These are phyloP conservation scores for Amesomyces nigricolor DNA, from an alignment of 2,329 filamentous ascomycete genomes.

Conservation along the genomic window DNA sequence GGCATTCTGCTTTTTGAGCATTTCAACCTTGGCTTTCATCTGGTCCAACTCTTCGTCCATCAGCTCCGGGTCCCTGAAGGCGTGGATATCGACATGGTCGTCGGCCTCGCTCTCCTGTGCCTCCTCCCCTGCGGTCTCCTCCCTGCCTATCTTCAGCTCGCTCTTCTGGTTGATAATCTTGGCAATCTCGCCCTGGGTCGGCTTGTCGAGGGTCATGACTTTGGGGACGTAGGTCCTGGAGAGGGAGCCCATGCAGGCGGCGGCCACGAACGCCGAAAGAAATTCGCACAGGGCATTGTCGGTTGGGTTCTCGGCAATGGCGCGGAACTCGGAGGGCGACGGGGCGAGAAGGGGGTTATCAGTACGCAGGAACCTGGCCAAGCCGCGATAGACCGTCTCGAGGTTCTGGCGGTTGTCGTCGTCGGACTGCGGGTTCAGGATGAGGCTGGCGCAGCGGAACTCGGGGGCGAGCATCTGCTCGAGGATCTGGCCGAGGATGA, in stretches of 20 bases:
- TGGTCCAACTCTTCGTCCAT: slow-evolving; percentile 51
- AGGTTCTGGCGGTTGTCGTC: slow-evolving; percentile 78
- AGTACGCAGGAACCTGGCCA: slow-evolving; percentile 67
- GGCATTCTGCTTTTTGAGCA: slow-evolving; percentile 51
- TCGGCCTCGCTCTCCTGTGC: slow-evolving; percentile 26
- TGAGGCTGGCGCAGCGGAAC: slow-evolving; percentile 51
- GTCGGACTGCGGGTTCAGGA: slow-evolving; percentile 41
- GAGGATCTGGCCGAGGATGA: slow-evolving; percentile 50
- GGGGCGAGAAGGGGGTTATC: slow-evolving; percentile 47
- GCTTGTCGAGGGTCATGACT: slow-evolving; percentile 28
- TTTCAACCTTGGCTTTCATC: slow-evolving; percentile 47
- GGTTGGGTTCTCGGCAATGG: slow-evolving; percentile 52
- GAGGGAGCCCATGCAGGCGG: slow-evolving; percentile 30
- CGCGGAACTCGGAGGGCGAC: slow-evolving; percentile 52
- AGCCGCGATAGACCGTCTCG: slow-evolving; percentile 78
- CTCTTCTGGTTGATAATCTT: slow-evolving; percentile 36
- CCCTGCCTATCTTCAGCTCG: slow-evolving; percentile 22
- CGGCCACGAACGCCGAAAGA: slow-evolving; percentile 28
- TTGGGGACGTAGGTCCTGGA: slow-evolving; percentile 29
- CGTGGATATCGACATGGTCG: slow-evolving; percentile 26
- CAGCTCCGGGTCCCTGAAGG: slow-evolving; percentile 46
- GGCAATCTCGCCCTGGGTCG: slow-evolving; percentile 42
- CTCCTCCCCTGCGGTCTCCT: slow-evolving; percentile 17
- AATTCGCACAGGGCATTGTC: slow-evolving; percentile 47
- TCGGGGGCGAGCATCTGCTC: slow-evolving; percentile 50